These are phyloP conservation scores for Acanthamoeba rhysodes DNA, from an alignment of 208 protist species.

Conservation along the genomic window DNA sequence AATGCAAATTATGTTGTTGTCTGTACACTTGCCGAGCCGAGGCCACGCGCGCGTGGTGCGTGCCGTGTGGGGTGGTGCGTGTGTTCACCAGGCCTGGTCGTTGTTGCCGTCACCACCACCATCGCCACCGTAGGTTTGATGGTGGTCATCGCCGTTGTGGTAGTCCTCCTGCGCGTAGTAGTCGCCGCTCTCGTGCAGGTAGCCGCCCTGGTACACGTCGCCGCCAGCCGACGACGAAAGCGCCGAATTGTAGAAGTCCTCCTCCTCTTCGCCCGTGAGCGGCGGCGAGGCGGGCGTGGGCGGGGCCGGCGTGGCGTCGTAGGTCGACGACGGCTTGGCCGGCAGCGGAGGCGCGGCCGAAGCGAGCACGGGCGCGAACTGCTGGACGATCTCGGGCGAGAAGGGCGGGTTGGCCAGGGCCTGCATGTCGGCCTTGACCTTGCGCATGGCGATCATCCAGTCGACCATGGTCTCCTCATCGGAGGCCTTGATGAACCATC, in stretches of 20 bases:
- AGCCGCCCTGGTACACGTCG: background rate
- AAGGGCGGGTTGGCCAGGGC: background rate
- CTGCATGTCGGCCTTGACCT: conserved; percentile 26
- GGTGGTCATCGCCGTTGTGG: too few relatives aligned
- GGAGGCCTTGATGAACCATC: background rate
- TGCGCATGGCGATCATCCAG: conserved; percentile 51
- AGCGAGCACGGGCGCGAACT: background rate
- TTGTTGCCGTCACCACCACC: too few relatives aligned
- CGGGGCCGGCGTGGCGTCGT: background rate
- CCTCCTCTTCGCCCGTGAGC: background rate
- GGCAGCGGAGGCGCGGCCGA: background rate
- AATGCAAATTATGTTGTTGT: too few relatives aligned
- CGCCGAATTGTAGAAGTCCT: background rate
- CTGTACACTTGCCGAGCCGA: too few relatives aligned
- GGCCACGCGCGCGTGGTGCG: too few relatives aligned
- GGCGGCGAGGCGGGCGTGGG: background rate
- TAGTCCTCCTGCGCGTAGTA: too few relatives aligned
- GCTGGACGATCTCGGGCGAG: conserved; percentile 1
- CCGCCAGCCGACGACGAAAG: too few relatives aligned
- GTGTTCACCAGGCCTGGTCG: too few relatives aligned
- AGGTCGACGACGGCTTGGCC: background rate
- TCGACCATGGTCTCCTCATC: conserved; percentile 26
- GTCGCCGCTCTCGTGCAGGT: background rate
- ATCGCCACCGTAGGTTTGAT: too few relatives aligned
- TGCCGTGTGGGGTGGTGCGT: too few relatives aligned